phyloP scores from a whole-genome alignment of 1,284 basidiomycete species.

The Boletellus deceptivus region DNA sequence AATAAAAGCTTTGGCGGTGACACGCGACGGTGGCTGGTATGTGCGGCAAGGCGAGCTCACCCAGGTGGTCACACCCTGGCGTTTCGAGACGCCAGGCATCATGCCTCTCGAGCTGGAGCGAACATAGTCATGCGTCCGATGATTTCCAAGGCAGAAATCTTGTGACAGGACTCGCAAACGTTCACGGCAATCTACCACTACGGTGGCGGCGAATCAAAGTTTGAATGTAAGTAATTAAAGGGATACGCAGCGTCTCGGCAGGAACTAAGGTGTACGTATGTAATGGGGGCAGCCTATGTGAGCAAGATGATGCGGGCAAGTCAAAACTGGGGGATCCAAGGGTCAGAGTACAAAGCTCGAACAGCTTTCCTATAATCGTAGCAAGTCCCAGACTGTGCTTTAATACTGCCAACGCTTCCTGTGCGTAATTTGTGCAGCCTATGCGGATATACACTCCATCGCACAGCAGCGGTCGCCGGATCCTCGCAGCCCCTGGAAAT shows the following conservation, averaged over 20 bases:
- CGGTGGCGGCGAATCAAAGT: conserved; percentile 15
- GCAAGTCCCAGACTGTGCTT: conserved; percentile 20
- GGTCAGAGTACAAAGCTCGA: conserved; percentile 26
- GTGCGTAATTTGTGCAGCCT: conserved; percentile 8
- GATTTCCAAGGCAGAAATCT: background rate
- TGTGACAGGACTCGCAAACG: conserved; percentile 3
- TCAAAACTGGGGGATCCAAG: conserved; percentile 12
- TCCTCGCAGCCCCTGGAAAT: conserved; percentile 2
- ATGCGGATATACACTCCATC: conserved; percentile 8
- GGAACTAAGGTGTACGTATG: conserved; percentile 22
- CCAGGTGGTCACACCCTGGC: too few relatives aligned
- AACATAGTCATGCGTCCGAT: too few relatives aligned
- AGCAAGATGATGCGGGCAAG: conserved; percentile 17
- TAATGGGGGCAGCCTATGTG: conserved; percentile 18
- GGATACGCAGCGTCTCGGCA: conserved; percentile 20
- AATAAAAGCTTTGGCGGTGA: too few relatives aligned
- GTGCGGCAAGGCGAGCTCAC: too few relatives aligned
- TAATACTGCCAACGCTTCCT: conserved; percentile 13
- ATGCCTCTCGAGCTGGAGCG: too few relatives aligned
- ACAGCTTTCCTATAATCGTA: conserved; percentile 21
- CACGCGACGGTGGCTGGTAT: too few relatives aligned
- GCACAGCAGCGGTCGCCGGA: conserved; percentile 13
- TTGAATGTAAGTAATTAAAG: conserved; percentile 22
- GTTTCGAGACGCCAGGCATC: too few relatives aligned
- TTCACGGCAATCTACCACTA: conserved; percentile 1